Conservation (phyloP, 495 filamentous ascomycete genomes). For the Neurospora pannonica region DNA sequence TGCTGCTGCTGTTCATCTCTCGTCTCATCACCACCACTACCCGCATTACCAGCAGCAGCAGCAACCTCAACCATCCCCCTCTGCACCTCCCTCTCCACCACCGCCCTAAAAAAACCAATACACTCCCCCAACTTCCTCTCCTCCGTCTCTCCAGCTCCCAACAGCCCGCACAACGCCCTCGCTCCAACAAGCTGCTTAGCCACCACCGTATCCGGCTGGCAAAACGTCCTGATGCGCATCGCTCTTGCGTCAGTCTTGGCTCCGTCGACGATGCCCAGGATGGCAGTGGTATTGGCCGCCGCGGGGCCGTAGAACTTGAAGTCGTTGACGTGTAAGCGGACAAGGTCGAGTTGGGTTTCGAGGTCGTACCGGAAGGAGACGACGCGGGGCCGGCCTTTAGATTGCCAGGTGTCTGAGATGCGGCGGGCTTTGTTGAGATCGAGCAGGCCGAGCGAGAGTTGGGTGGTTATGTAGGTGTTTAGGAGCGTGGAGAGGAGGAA, state of each 20-base stretch:
- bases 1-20: neutral
- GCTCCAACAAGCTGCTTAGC: conserved; percentile 36
- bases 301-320: conserved; percentile 36
- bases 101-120: conserved; percentile 27
- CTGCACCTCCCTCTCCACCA: conserved; percentile 21
- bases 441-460: conserved; percentile 31
- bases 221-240: conserved; percentile 33
- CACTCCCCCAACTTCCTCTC: conserved; percentile 30
- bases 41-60: neutral
- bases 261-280: conserved; percentile 28
- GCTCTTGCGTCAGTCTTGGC: conserved; percentile 30
- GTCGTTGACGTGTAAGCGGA: conserved; percentile 25
- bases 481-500: conserved; percentile 26
- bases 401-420: conserved; percentile 29
- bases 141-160: conserved; percentile 21
- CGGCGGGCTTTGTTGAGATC: conserved; percentile 22
- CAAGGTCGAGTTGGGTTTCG: conserved; percentile 39
- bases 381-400: conserved; percentile 33
- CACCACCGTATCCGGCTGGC: conserved; percentile 39
- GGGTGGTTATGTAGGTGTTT: conserved; percentile 28
- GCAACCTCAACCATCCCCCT: neutral
- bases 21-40: neutral
- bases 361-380: conserved; percentile 38
- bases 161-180: conserved; percentile 26
- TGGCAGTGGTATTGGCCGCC: conserved; percentile 11